Percentiles rank a stretch among this genome's conserved stretches.
These are phyloP conservation scores for Polysphondylium violaceum DNA, from an alignment of 78 protist species.

Conservation along the genomic window DNA sequence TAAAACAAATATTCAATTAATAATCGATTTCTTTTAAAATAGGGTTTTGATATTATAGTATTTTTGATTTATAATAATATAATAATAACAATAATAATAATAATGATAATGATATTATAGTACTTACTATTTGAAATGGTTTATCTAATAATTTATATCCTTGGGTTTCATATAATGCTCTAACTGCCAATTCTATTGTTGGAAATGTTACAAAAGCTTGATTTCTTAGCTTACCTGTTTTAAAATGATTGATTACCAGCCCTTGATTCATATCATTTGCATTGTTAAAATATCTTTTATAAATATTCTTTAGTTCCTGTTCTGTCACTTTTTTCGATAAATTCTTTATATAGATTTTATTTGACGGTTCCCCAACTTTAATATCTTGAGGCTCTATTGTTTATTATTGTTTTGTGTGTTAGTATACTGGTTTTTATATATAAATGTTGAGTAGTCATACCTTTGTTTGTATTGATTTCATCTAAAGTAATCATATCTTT, in stretches of 20 bases:
- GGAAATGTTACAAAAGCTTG: conserved; percentile 56
- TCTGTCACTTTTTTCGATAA: background rate
- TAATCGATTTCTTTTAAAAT: no score
- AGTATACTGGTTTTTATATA: no score
- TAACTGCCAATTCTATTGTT: background rate
- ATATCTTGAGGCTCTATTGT: no score
- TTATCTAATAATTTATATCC: conserved; percentile 20
- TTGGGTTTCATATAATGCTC: conserved; percentile 18
- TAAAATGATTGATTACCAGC: background rate
- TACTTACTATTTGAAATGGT: conserved; percentile 39
- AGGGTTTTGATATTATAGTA: no score
- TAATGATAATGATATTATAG: no score
- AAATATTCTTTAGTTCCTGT: conserved; percentile 1
- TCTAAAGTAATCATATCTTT: background rate
- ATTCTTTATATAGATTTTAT: conserved; percentile 37
- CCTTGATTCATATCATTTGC: conserved; percentile 1
- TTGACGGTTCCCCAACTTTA: conserved; percentile 11
- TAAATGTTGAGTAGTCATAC: no score
- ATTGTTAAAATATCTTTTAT: conserved; percentile 6
- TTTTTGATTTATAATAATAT: no score
- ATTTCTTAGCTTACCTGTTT: conserved; percentile 10
- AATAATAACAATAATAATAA: no score
- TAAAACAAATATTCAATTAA: no score
- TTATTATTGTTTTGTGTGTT: no score
- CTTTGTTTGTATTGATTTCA: background rate